A percentile compares a stretch with the other conserved stretches of the same genome.
Evolutionary conservation across 2,329 filamentous ascomycete genomes (phyloP).

Genomic region (Coniochaeta sp.): DNA sequence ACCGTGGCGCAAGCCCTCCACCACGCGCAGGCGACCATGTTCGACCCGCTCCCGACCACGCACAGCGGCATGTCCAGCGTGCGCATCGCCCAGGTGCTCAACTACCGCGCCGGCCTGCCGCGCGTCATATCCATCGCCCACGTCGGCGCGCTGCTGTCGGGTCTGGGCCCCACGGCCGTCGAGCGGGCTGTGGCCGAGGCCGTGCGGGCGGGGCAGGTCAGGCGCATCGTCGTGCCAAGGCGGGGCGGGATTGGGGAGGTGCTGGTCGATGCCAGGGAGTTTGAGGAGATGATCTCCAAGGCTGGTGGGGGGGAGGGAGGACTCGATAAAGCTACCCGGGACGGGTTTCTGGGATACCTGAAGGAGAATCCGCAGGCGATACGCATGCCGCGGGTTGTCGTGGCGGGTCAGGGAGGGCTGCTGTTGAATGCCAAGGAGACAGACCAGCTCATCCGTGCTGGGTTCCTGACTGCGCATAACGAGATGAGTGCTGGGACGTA

Average conservation of each 20-base stretch:
- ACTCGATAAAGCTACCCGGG: constrained; percentile 34
- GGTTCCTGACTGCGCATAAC: constrained; percentile 53
- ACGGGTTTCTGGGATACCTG: constrained; percentile 45
- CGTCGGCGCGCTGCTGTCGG: constrained; percentile 50
- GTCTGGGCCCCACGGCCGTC: constrained; percentile 43
- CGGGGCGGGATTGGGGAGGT: constrained; percentile 47
- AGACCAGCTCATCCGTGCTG: constrained; percentile 53
- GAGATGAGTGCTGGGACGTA: constrained; percentile 27
- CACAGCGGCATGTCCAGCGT: constrained; percentile 55
- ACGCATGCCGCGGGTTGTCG: constrained; percentile 24
- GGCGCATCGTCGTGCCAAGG: constrained; percentile 56
- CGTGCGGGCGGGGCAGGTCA: constrained; percentile 44
- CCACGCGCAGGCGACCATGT: constrained; percentile 55
- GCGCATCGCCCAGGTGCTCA: constrained; percentile 55
- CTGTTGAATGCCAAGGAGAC: constrained; percentile 36
- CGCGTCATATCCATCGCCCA: constrained; percentile 60
- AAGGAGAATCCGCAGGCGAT: constrained; percentile 38
- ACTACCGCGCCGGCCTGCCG: constrained; percentile 51
- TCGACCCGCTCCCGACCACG: constrained; percentile 51
- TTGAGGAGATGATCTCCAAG: constrained; percentile 38
- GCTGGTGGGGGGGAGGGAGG: constrained; percentile 17
- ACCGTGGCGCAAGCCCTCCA: constrained; percentile 59
- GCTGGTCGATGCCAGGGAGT: constrained; percentile 49
- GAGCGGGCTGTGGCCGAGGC: constrained; percentile 62
- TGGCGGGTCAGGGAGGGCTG: constrained; percentile 15